Evolutionary conservation across 345 rosid genomes (phyloP), one percentile per base, ranked within the genome.

Genomic region (Populus alba): DNA sequence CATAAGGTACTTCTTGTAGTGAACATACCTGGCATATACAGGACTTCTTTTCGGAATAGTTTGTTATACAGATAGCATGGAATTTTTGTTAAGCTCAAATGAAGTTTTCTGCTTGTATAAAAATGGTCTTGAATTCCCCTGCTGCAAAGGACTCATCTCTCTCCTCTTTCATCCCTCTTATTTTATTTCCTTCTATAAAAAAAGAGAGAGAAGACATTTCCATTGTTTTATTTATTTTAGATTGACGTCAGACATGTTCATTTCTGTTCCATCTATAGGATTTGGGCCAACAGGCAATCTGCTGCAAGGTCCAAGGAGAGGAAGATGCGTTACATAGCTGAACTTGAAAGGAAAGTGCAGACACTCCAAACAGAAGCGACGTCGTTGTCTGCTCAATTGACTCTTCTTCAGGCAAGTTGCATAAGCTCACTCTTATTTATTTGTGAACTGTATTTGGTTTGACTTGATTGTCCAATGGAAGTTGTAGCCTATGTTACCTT

Each of bases 251-350:
- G 35, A 71, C 9, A 18, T 76, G 18, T 59, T 66, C 13, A 15
- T 61, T 61, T 76, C 51, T 61, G 22, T 72, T 29, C 23, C 29
- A 33, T 71, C n/a, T 41, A 38, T 78, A 96, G 99, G 91, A 92
- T 96, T 65, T 92, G 97, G 97, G 99, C 98, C 8, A 94, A 94
- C 73, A 89, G 98, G 89, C 99, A 95, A 83, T 95, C 99, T 3
- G 99, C 99, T 16, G 99, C 98, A 37, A 86, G 98, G 83, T 95
- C 98, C 45, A 95, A 95, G 89, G 98, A 95, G 86, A 88, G 98
- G 86, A 95, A 95, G 87, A 92, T 92, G 91, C 88, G 97, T 47
- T 93, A 93, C 85, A 95, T 93, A 77, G 89, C 91, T 57, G 99
- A 95, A 86, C 97, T 95, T 55, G 99, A 95, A 78, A 82, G 93